These are phyloP conservation scores for Oryza meyeriana DNA, from an alignment of 176 grass and related monocot genomes.

Conservation along the genomic window DNA sequence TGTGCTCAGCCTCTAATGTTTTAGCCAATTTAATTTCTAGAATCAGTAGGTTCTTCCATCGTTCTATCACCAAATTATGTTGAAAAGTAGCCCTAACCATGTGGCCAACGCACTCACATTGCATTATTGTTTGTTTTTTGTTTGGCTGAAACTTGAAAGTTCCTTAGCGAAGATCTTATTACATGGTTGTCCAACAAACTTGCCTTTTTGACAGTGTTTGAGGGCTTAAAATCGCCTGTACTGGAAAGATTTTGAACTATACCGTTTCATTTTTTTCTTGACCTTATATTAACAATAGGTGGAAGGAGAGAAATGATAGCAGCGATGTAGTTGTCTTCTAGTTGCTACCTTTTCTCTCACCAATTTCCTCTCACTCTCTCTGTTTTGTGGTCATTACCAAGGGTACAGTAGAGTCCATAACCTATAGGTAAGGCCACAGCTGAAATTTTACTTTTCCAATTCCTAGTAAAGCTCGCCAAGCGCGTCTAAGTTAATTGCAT, in stretches of 20 bases:
- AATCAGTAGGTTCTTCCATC: conserved; percentile 13
- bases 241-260: background rate
- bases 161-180: background rate
- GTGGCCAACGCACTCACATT: conserved; percentile 16
- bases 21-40: conserved; percentile 20
- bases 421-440: background rate
- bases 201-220: conserved; percentile 14
- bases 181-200: conserved; percentile 1
- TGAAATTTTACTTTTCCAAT: background rate
- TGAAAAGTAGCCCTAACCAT: background rate
- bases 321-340: background rate
- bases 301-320: conserved; percentile 2
- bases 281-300: background rate
- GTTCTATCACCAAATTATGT: background rate
- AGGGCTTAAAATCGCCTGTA: background rate
- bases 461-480: background rate
- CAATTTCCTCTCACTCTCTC: background rate
- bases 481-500: background rate
- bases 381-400: background rate
- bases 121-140: conserved; percentile 24
- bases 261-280: background rate
- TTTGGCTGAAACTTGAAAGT: background rate
- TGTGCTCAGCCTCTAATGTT: background rate
- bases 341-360: background rate
- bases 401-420: background rate